A percentile compares a stretch with the other conserved stretches of the same genome.
These are phyloP conservation scores for Cyclostephanos invisitatus DNA, from an alignment of 108 stramenopile species.

Conservation along the genomic window DNA sequence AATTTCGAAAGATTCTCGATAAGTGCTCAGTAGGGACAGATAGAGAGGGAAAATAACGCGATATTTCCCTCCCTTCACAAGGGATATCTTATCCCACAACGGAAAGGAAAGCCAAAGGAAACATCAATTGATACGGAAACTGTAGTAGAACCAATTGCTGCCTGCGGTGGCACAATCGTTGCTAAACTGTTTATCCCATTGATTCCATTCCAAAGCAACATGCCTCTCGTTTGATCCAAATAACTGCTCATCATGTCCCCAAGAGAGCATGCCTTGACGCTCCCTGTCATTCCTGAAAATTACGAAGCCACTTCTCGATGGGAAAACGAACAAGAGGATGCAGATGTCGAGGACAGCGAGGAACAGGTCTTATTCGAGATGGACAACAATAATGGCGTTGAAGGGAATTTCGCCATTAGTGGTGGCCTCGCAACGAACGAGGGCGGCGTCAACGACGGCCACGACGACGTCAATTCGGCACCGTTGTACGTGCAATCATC, in stretches of 20 bases:
- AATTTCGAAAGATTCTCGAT: too few species aligned
- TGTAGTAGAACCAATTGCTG: too few species aligned
- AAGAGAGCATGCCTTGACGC: constrained; percentile 20
- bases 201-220: too few species aligned
- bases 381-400: constrained; percentile 24
- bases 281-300: constrained; percentile 38
- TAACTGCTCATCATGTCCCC: constrained; percentile 12
- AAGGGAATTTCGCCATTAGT: constrained; percentile 1
- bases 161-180: too few species aligned
- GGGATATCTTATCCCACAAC: too few species aligned
- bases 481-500: constrained; percentile 39
- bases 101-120: too few species aligned
- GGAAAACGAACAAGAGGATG: constrained; percentile 17
- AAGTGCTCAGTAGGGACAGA: too few species aligned
- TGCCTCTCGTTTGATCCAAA: neutral
- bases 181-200: too few species aligned
- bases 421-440: neutral
- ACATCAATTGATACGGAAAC: too few species aligned
- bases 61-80: too few species aligned
- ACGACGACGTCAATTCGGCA: constrained; percentile 9
- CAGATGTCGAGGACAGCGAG: constrained; percentile 35
- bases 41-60: too few species aligned
- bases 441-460: neutral
- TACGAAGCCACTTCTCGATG: neutral
- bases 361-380: constrained; percentile 38